Evolutionary conservation across 768 basidiomycete species (phyloP), one percentile per base, ranked within the genome.

Genomic region (Tricholoma flavovirens): DNA sequence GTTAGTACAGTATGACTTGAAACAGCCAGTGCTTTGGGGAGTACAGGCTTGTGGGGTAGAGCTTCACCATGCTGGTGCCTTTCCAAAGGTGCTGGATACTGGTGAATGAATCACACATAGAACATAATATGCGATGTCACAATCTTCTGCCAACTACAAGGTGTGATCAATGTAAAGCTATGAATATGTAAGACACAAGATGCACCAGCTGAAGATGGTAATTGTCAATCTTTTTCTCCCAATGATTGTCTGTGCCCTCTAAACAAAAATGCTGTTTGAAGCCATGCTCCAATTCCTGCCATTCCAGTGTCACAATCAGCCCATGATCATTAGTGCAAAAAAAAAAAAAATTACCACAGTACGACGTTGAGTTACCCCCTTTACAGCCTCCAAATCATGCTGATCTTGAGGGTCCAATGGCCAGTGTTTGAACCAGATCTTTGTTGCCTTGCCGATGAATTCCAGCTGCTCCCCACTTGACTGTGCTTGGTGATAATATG

Each of bases 91-190:
- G n/a, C n/a, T n/a, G n/a, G n/a, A n/a, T n/a, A n/a, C n/a, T n/a
- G n/a, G n/a, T 3, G 46, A 24, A 48, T 48, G 29, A 5, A 30
- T 15, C 46, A 22, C 29, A 48, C 29, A 48, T 48, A 48, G 46
- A 48, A 48, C 29, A 24, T 24, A n/a, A 24, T 24, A 5, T 4
- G 46, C 29, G 26, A 48, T n/a, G n/a, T n/a, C n/a, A n/a, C n/a
- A n/a, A n/a, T n/a, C n/a, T n/a, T n/a, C n/a, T n/a, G n/a, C n/a
- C 46, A 48, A 48, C 46, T 48, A 48, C 22, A 48, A 48, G 29
- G 24, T 30, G 22, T 30, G 29, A 48, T 48, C 46, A 48, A 30
- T 48, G 15, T 48, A 4, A 48, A 30, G 29, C 24, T 22, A 48
- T 6, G 4, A 48, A 48, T n/a, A n/a, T n/a, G n/a, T 48, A 40